Percentiles rank a stretch among this genome's conserved stretches.
Evolutionary conservation across 1,284 basidiomycete species (phyloP).

Genomic region (Somion occarium): DNA sequence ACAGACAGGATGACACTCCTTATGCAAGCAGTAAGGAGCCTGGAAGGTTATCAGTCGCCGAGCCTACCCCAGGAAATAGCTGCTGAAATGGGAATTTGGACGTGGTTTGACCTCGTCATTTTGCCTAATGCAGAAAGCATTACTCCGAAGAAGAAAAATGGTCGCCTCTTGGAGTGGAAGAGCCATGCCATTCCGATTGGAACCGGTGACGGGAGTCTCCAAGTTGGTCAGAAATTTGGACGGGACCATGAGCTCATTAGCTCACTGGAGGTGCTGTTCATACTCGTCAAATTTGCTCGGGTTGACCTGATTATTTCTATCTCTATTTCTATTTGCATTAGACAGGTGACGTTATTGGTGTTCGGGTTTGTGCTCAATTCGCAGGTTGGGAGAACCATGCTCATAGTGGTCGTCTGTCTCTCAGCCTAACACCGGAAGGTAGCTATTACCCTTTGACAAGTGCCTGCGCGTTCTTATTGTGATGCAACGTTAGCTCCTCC

Average conservation of each 20-base stretch:
- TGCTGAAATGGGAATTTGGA: background rate
- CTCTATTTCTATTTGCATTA: background rate
- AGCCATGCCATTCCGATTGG: background rate
- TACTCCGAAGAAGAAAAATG: background rate
- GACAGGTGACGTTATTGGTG: background rate
- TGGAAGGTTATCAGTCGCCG: too few relatives aligned
- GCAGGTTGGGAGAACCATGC: background rate
- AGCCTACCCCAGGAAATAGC: too few relatives aligned
- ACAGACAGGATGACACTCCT: too few relatives aligned
- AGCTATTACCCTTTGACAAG: background rate
- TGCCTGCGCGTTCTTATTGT: background rate
- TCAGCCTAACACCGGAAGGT: background rate
- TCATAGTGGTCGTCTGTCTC: background rate
- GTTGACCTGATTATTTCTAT: background rate
- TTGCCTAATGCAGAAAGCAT: background rate
- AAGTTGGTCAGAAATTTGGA: background rate
- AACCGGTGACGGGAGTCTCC: background rate
- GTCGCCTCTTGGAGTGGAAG: background rate
- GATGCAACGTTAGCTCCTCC: background rate
- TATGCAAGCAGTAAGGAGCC: too few relatives aligned
- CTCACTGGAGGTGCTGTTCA: background rate
- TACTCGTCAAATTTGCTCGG: background rate
- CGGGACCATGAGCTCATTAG: background rate
- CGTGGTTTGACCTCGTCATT: background rate
- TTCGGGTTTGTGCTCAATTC: conserved; percentile 4